A percentile compares a stretch with the other conserved stretches of the same genome.
These are phyloP conservation scores for Amanita pseudoporphyria DNA, from an alignment of 768 basidiomycete species.

Conservation along the genomic window DNA sequence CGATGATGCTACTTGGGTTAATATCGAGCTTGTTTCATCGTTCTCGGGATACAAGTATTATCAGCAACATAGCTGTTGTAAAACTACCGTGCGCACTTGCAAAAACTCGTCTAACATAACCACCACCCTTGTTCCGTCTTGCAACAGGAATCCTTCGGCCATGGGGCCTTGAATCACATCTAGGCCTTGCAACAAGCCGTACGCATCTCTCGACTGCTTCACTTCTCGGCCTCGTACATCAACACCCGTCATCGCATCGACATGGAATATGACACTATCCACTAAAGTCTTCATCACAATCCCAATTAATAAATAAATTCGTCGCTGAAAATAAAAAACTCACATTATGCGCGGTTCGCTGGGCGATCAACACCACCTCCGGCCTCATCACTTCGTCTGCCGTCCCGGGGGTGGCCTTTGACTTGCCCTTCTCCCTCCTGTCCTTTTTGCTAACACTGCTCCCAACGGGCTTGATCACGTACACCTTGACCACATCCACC, in stretches of 20 bases:
- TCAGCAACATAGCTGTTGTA: not conserved
- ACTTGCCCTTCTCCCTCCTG: not conserved
- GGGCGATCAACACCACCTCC: constrained; percentile 53
- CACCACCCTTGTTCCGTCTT: constrained; percentile 37
- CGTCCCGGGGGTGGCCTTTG: too few relatives aligned
- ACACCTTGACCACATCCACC: constrained; percentile 53
- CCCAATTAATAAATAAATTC: not conserved
- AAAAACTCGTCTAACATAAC: constrained; percentile 68
- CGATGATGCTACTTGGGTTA: constrained; percentile 32
- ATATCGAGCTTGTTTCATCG: constrained; percentile 28
- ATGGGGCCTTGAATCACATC: constrained; percentile 53
- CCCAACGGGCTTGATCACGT: constrained; percentile 38
- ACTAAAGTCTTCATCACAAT: constrained; percentile 36
- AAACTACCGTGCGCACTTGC: constrained; percentile 38
- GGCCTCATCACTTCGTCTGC: constrained; percentile 15
- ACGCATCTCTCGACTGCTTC: not conserved
- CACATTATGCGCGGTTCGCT: constrained; percentile 55
- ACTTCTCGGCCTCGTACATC: constrained; percentile 23
- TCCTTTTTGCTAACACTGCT: constrained; percentile 21
- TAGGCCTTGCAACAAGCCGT: constrained; percentile 40
- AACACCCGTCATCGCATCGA: constrained; percentile 75
- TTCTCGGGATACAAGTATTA: constrained; percentile 56
- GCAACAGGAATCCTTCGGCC: constrained; percentile 49
- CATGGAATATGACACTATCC: constrained; percentile 68
- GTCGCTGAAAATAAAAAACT: constrained; percentile 19